Percentiles rank a stretch among this genome's conserved stretches.
These are phyloP conservation scores for Anethum foeniculum DNA, from an alignment of 140 eudicot species.

Conservation along the genomic window DNA sequence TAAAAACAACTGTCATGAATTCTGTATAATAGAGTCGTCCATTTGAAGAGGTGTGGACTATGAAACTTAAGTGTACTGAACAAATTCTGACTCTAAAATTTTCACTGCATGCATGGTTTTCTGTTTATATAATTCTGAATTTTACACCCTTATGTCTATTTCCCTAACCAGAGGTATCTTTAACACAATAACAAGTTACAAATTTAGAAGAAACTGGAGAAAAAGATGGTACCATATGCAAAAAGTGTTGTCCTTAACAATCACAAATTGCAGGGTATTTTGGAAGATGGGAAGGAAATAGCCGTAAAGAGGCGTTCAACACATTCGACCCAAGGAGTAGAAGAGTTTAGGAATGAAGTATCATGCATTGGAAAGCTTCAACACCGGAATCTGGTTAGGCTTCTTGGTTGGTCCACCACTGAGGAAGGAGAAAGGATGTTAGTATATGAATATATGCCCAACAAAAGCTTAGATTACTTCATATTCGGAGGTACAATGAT, in stretches of 20 bases:
- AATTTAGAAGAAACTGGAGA: neutral
- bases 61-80: too few species aligned
- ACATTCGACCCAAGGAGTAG: neutral
- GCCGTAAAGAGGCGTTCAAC: neutral
- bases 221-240: neutral
- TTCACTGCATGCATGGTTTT: neutral
- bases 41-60: too few species aligned
- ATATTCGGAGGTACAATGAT: neutral
- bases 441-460: slow-evolving; percentile 6
- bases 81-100: neutral
- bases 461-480: slow-evolving; percentile 7
- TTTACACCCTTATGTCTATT: neutral
- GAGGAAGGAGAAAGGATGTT: slow-evolving; percentile 5
- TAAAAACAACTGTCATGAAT: too few species aligned
- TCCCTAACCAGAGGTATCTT: neutral
- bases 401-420: slow-evolving; percentile 6
- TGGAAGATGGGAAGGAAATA: slow-evolving; percentile 3
- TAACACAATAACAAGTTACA: neutral
- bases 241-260: neutral
- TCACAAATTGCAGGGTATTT: neutral
- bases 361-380: slow-evolving; percentile 4
- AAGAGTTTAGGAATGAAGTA: slow-evolving; percentile 4
- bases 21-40: too few species aligned
- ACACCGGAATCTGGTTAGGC: neutral
- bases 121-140: neutral